Evolutionary conservation across 2,329 filamentous ascomycete species (phyloP).

Genomic region (Pseudopyrenochaeta lycopersici): DNA sequence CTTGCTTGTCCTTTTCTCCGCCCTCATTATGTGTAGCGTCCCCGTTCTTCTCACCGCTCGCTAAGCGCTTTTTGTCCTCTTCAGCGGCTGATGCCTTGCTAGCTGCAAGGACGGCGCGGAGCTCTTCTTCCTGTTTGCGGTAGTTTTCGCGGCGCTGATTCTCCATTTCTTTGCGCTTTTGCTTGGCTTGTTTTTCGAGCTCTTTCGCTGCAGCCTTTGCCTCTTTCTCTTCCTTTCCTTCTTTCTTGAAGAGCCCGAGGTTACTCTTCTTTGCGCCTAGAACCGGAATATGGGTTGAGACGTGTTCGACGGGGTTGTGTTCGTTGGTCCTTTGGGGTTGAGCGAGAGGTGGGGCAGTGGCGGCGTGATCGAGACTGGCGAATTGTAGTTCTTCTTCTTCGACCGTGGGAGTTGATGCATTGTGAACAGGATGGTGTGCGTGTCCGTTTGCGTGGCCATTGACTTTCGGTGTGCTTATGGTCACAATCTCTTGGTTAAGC

Average conservation of each 20-base stretch:
- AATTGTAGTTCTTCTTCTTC: constrained; percentile 61
- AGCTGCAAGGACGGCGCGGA: constrained; percentile 70
- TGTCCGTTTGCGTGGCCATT: constrained; percentile 50
- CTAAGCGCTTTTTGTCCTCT: constrained; percentile 34
- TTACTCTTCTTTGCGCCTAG: constrained; percentile 43
- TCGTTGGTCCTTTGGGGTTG: constrained; percentile 42
- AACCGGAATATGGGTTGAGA: constrained; percentile 47
- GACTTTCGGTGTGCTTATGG: constrained; percentile 61
- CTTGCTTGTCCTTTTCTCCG: constrained; percentile 19
- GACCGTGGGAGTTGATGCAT: constrained; percentile 50
- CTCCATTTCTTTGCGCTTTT: constrained; percentile 59
- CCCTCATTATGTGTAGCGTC: constrained; percentile 3
- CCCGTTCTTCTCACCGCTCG: constrained; percentile 23
- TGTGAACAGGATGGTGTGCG: constrained; percentile 43
- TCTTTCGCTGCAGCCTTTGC: constrained; percentile 68
- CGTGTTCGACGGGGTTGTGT: constrained; percentile 43
- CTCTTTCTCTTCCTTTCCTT: constrained; percentile 74
- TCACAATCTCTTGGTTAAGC: constrained; percentile 66
- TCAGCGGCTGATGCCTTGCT: constrained; percentile 71
- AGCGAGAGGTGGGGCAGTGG: constrained; percentile 65
- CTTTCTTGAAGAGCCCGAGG: constrained; percentile 59
- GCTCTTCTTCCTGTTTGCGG: constrained; percentile 68
- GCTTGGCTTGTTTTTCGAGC: constrained; percentile 54
- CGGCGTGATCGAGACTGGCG: constrained; percentile 70
- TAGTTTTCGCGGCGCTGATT: constrained; percentile 63